Conservation (phyloP, 805 yeast species). For the Millerozyma acaciae region DNA sequence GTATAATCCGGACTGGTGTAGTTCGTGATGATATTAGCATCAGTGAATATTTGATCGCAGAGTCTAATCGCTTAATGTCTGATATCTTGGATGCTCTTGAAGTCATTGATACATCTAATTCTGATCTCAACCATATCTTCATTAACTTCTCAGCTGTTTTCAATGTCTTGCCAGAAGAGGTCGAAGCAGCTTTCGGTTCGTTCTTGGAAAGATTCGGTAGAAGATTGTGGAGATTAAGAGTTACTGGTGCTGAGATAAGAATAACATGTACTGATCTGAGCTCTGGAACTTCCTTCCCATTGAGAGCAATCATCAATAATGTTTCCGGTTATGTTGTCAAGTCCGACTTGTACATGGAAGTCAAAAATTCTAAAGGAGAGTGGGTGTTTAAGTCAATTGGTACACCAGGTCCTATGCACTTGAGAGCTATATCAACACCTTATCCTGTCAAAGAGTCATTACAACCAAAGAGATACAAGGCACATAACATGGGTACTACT, state of each 20-base stretch:
- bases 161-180: constrained; percentile 91
- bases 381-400: constrained; percentile 97
- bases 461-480: constrained; percentile 98
- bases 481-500: constrained; percentile 97
- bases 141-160: constrained; percentile 95
- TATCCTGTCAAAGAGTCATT: constrained; percentile 97
- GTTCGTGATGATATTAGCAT: constrained; percentile 90
- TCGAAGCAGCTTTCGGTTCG: constrained; percentile 95
- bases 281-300: constrained; percentile 88
- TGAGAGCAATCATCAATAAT: constrained; percentile 93
- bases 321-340: constrained; percentile 97
- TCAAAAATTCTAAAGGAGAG: constrained; percentile 86
- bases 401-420: constrained; percentile 94
- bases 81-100: constrained; percentile 94
- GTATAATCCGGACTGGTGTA: constrained; percentile 93
- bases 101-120: constrained; percentile 88
- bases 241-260: constrained; percentile 96
- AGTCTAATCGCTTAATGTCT: constrained; percentile 92
- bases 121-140: constrained; percentile 95
- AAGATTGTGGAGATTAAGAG: constrained; percentile 93
- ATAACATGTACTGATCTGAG: constrained; percentile 89
- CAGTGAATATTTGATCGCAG: constrained; percentile 91
- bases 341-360: constrained; percentile 91
- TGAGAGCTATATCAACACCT: constrained; percentile 92
- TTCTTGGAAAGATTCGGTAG: constrained; percentile 97